These are phyloP conservation scores for Sugiyamaella americana DNA, from an alignment of 805 yeast species.

Conservation along the genomic window DNA sequence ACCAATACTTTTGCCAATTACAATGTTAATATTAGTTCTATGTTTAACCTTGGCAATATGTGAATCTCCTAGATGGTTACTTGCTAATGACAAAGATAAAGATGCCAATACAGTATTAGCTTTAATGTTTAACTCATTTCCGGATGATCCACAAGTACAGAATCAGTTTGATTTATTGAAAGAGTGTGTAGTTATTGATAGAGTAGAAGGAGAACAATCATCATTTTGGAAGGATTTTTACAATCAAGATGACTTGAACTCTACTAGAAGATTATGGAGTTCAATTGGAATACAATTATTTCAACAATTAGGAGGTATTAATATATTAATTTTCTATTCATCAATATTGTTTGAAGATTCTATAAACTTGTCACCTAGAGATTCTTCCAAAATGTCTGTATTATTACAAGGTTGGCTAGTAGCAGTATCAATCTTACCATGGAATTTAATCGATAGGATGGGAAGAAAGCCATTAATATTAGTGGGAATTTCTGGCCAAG, in stretches of 20 bases:
- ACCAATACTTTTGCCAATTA: slow-evolving; percentile 59
- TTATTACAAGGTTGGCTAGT: slow-evolving; percentile 7
- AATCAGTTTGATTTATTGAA: slow-evolving; percentile 2
- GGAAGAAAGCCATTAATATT: slow-evolving; percentile 5
- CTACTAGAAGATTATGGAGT: neutral
- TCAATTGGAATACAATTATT: slow-evolving; percentile 1
- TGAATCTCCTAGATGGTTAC: slow-evolving; percentile 15
- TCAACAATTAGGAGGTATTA: slow-evolving; percentile 8
- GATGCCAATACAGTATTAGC: slow-evolving; percentile 8
- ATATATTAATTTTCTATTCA: slow-evolving; percentile 5
- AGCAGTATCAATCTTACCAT: slow-evolving; percentile 3
- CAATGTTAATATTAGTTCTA: slow-evolving; percentile 36
- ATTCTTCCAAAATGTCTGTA: slow-evolving; percentile 3
- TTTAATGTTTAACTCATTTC: slow-evolving; percentile 2
- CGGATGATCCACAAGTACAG: neutral
- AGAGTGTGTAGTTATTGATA: slow-evolving; percentile 7
- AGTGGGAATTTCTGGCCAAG: slow-evolving; percentile 2
- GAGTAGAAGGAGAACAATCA: slow-evolving; percentile 1
- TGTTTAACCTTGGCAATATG: slow-evolving; percentile 6
- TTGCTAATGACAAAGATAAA: slow-evolving; percentile 6
- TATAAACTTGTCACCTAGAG: slow-evolving; percentile 9
- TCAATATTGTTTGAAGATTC: slow-evolving; percentile 11
- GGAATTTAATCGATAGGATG: slow-evolving; percentile 6
- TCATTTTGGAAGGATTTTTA: slow-evolving; percentile 12
- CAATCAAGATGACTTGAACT: neutral